These are phyloP conservation scores for Mucor lusitanicus DNA, from an alignment of 371 early-diverging fungal genomes.

Conservation along the genomic window DNA sequence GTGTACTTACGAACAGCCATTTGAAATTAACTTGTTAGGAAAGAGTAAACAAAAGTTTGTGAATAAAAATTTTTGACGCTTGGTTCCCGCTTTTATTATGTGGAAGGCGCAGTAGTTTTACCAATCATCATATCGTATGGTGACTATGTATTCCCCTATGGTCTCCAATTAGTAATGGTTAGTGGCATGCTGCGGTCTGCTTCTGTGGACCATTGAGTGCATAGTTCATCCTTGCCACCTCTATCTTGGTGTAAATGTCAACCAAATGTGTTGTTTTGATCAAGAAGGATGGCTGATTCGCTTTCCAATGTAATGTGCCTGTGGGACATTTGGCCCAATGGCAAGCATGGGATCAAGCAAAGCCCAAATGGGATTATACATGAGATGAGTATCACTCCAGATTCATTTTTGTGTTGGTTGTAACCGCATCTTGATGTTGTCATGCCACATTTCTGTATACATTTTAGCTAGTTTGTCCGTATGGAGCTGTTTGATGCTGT, in stretches of 20 bases:
- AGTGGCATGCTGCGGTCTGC: not conserved
- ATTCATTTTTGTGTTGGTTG: too few species aligned
- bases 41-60: conserved; percentile 9
- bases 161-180: not conserved
- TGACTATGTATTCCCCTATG: not conserved
- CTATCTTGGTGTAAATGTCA: not conserved
- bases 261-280: not conserved
- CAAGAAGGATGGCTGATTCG: not conserved
- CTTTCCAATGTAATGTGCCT: not conserved
- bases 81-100: not conserved
- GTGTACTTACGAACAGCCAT: conserved; percentile 48
- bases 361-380: too few species aligned
- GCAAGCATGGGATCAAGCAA: too few species aligned
- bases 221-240: not conserved
- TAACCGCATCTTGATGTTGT: too few species aligned
- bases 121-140: not conserved
- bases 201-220: not conserved
- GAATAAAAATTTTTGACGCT: conserved; percentile 8
- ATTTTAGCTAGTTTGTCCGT: too few species aligned
- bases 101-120: conserved; percentile 10
- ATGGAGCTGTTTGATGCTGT: too few species aligned
- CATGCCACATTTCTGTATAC: too few species aligned
- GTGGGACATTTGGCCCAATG: not conserved
- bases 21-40: conserved; percentile 4
- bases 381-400: too few species aligned